These are phyloP conservation scores for Rubia occidens DNA, from an alignment of 305 asterid genomes.

Conservation along the genomic window DNA sequence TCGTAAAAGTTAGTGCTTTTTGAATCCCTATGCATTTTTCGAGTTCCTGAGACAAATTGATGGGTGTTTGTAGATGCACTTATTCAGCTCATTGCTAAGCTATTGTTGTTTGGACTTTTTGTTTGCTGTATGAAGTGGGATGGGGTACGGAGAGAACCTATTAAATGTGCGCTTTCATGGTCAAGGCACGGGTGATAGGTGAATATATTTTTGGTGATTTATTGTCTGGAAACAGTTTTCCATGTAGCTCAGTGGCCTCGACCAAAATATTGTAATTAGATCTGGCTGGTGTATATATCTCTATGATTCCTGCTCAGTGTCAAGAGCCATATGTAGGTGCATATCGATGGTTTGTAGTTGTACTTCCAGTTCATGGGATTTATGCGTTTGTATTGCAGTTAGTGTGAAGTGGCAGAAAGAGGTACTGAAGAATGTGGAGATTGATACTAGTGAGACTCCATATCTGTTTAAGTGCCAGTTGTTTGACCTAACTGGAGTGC, in stretches of 20 bases:
- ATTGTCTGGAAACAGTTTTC: not conserved
- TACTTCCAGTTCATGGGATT: not conserved
- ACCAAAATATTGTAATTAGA: not conserved
- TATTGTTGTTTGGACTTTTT: not conserved
- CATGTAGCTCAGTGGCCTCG: not conserved
- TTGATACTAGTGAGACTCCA: slow-evolving; percentile 86
- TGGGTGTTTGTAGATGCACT: not conserved
- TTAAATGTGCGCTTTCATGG: not conserved
- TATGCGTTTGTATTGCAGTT: slow-evolving; percentile 39
- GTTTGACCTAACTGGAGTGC: slow-evolving; percentile 93
- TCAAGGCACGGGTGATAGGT: not conserved
- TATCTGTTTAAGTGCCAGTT: slow-evolving; percentile 90
- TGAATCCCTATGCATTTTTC: not conserved
- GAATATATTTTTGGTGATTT: not conserved
- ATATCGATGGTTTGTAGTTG: not conserved
- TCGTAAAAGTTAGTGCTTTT: not conserved
- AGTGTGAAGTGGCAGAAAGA: slow-evolving; percentile 99
- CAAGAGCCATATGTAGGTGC: not conserved
- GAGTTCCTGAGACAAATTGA: not conserved
- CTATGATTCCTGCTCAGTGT: not conserved
- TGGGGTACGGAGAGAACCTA: not conserved
- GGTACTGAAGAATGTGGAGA: slow-evolving; percentile 61
- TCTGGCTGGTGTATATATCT: not conserved
- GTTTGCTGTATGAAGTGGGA: not conserved
- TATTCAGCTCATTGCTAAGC: not conserved